Conservation (phyloP, 805 yeast species). For the Candida mattraensis region DNA sequence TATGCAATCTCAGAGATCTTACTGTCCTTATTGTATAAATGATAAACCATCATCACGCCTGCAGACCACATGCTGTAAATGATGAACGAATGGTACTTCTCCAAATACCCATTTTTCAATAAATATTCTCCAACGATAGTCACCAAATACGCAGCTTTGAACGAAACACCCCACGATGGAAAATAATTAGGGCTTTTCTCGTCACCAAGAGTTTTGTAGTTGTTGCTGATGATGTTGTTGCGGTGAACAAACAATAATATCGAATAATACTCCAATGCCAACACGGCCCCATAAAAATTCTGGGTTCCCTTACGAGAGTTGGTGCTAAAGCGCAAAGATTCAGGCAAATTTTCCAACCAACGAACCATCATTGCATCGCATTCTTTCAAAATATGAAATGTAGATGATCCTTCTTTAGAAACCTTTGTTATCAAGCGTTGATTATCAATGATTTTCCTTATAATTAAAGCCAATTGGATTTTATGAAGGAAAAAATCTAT, state of each 20-base stretch:
- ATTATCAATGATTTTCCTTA: constrained; percentile 49
- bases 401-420: constrained; percentile 42
- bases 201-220: constrained; percentile 11
- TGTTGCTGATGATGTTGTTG: constrained; percentile 53
- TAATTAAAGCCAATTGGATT: constrained; percentile 63
- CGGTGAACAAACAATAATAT: constrained; percentile 67
- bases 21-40: constrained; percentile 39
- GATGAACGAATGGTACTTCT: constrained; percentile 25
- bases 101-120: constrained; percentile 54
- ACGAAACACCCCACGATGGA: constrained; percentile 78
- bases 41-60: constrained; percentile 69
- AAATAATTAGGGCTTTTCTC: constrained; percentile 43
- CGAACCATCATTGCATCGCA: constrained; percentile 72
- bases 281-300: constrained; percentile 50
- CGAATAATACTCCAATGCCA: constrained; percentile 70
- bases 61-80: constrained; percentile 61
- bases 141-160: constrained; percentile 78
- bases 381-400: constrained; percentile 44
- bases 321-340: constrained; percentile 51
- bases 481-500: constrained; percentile 52
- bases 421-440: constrained; percentile 9
- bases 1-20: constrained; percentile 26
- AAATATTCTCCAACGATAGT: constrained; percentile 60
- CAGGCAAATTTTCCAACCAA: constrained; percentile 69
- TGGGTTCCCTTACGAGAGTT: constrained; percentile 39